These are phyloP conservation scores for Geranium brycei DNA, from an alignment of 345 rosid species.

Conservation along the genomic window DNA sequence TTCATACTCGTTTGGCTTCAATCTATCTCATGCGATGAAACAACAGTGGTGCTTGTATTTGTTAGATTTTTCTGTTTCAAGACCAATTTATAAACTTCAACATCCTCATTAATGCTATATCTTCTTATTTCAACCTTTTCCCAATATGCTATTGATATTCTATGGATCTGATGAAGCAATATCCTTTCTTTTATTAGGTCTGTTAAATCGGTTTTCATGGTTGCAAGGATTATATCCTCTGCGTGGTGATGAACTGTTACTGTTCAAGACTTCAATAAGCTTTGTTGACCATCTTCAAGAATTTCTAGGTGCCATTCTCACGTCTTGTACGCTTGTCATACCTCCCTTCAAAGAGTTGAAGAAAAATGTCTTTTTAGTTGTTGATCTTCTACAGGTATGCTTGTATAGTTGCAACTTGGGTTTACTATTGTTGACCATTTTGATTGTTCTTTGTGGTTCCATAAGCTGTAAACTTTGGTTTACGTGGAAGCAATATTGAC, in stretches of 20 bases:
- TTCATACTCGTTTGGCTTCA: background rate
- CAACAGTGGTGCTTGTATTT: background rate
- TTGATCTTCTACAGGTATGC: slow-evolving; percentile 59
- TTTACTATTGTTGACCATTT: slow-evolving; percentile 2
- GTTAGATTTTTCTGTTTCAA: background rate
- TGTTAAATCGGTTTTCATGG: slow-evolving; percentile 80
- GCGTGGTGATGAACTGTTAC: slow-evolving; percentile 37
- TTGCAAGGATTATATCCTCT: slow-evolving; percentile 74
- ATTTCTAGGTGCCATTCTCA: slow-evolving; percentile 64
- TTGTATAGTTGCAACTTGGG: background rate
- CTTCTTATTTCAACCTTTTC: slow-evolving; percentile 1
- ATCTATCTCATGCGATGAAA: background rate
- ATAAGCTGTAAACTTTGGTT: no score
- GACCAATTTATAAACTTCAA: background rate
- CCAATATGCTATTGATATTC: slow-evolving; percentile 5
- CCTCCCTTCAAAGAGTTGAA: slow-evolving; percentile 50
- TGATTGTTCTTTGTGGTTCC: background rate
- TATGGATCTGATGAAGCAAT: slow-evolving; percentile 6
- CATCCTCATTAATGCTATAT: background rate
- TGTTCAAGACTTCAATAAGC: slow-evolving; percentile 80
- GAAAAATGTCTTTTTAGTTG: slow-evolving; percentile 31
- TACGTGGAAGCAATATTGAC: no score
- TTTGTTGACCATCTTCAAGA: slow-evolving; percentile 94
- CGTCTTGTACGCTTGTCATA: slow-evolving; percentile 47
- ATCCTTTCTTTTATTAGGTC: slow-evolving; percentile 36